Conservation (phyloP, 495 filamentous ascomycete genomes). For the Neurospora sp. region DNA sequence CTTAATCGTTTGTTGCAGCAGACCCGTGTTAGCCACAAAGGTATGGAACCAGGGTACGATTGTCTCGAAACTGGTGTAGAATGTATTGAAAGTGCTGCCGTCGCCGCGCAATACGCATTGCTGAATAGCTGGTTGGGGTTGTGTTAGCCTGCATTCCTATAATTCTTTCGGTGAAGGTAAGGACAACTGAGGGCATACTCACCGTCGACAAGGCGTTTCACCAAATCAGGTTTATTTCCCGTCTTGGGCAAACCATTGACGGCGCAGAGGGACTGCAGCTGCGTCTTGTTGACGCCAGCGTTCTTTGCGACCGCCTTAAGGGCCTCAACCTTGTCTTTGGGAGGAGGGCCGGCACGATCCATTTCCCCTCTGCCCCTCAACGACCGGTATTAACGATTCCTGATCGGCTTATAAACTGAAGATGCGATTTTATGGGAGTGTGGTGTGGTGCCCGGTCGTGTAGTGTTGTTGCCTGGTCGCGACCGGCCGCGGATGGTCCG, state of each 20-base stretch:
- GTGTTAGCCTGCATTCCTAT: background rate
- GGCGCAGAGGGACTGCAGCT: constrained; percentile 64
- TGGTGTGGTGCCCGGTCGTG: background rate
- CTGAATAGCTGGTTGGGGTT: constrained; percentile 11
- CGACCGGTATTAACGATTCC: background rate
- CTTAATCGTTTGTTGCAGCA: background rate
- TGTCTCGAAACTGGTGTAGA: constrained; percentile 17
- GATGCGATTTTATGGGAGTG: background rate
- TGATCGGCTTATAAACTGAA: background rate
- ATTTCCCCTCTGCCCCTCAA: background rate
- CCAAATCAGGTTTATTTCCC: constrained; percentile 73
- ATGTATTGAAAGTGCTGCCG: constrained; percentile 4
- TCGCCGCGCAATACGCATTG: constrained; percentile 4
- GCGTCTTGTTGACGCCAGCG: constrained; percentile 46
- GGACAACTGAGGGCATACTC: constrained; percentile 5
- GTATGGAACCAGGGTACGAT: constrained; percentile 6
- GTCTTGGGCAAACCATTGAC: constrained; percentile 58
- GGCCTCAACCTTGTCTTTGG: constrained; percentile 29
- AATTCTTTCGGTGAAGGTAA: background rate
- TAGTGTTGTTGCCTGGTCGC: background rate
- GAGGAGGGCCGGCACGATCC: background rate
- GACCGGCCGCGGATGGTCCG: background rate
- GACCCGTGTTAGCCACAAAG: background rate
- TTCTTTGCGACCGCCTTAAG: constrained; percentile 23
- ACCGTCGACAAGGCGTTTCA: constrained; percentile 68